Evolutionary conservation across 805 yeast species (phyloP).

Genomic region (Spathaspora girioi): DNA sequence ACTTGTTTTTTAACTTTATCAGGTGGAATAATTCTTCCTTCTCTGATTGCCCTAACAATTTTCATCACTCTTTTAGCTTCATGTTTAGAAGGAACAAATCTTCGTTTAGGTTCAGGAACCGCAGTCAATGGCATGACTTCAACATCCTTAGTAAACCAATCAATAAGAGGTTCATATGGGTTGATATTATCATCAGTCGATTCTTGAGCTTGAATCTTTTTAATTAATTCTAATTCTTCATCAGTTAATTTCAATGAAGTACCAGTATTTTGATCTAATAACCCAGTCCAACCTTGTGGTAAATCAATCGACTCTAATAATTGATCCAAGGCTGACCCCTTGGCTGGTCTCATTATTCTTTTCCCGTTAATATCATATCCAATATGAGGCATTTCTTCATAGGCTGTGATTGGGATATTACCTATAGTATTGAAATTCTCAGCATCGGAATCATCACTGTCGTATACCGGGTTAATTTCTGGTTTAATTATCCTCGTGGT

Average conservation of each 20-base stretch:
- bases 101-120: conserved; percentile 93
- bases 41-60: conserved; percentile 92
- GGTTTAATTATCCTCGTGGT: conserved; percentile 73
- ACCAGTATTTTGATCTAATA: conserved; percentile 88
- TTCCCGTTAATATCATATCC: conserved; percentile 97
- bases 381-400: conserved; percentile 95
- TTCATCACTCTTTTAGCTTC: conserved; percentile 97
- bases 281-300: conserved; percentile 99
- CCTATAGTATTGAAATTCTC: conserved; percentile 86
- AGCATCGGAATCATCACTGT: conserved; percentile 87
- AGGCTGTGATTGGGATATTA: conserved; percentile 86
- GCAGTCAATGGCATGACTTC: conserved; percentile 92
- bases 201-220: conserved; percentile 81
- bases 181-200: conserved; percentile 74
- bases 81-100: conserved; percentile 94
- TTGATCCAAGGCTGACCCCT: conserved; percentile 90
- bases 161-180: conserved; percentile 91
- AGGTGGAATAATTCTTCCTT: conserved; percentile 87
- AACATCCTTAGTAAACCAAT: conserved; percentile 86
- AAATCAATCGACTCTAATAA: conserved; percentile 85
- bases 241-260: conserved; percentile 71
- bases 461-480: conserved; percentile 92
- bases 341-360: conserved; percentile 98
- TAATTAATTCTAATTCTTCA: conserved; percentile 86
- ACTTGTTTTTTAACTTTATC: conserved; percentile 48